Evolutionary conservation across 768 basidiomycete genomes (phyloP).

Genomic region (Hericium erinaceus): DNA sequence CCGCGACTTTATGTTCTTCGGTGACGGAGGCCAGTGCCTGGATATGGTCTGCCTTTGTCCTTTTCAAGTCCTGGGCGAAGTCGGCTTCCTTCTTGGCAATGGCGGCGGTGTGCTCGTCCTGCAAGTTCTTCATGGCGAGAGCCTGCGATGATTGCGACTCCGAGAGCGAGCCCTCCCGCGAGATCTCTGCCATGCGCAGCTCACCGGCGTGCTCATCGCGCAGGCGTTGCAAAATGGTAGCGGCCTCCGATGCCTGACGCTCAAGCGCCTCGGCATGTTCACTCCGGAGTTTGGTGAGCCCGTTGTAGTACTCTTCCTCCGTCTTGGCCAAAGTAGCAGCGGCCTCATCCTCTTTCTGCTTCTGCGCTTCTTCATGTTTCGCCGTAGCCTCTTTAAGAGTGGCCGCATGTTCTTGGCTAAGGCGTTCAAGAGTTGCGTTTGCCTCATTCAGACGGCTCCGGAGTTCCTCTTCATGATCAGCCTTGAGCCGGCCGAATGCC

Average conservation of each 20-base stretch:
- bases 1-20: constrained; percentile 47
- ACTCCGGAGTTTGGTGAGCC: constrained; percentile 62
- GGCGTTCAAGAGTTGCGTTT: constrained; percentile 35
- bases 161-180: constrained; percentile 62
- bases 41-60: constrained; percentile 54
- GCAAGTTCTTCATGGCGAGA: constrained; percentile 51
- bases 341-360: constrained; percentile 52
- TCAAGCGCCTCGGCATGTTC: constrained; percentile 63
- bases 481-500: constrained; percentile 45
- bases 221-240: constrained; percentile 57
- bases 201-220: constrained; percentile 70
- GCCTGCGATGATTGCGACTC: constrained; percentile 66
- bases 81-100: constrained; percentile 57
- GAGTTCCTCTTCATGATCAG: constrained; percentile 32
- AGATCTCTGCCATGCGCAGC: constrained; percentile 65
- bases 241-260: constrained; percentile 48
- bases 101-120: constrained; percentile 63
- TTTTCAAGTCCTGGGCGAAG: constrained; percentile 57
- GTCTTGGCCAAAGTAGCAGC: constrained; percentile 52
- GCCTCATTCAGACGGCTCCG: constrained; percentile 47
- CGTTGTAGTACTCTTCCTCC: constrained; percentile 77
- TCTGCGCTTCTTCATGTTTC: constrained; percentile 48
- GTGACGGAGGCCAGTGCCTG: constrained; percentile 43
- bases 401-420: constrained; percentile 43
- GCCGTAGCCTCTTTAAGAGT: constrained; percentile 36